Evolutionary conservation across 768 basidiomycete genomes (phyloP).

Genomic region (Leccinum truebloodii): DNA sequence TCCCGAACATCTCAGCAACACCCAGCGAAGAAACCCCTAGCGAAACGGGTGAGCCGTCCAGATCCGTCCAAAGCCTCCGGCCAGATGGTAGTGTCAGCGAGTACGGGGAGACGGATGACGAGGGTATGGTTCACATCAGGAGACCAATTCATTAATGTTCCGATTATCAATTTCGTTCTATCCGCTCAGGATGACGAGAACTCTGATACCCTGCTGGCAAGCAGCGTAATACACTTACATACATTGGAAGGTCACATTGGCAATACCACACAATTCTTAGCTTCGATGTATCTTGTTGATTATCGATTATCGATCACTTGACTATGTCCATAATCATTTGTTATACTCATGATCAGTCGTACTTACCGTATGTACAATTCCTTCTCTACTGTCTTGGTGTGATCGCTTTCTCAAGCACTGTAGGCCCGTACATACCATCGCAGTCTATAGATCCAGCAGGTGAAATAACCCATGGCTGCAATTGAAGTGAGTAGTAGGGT

Average conservation of each 20-base stretch:
- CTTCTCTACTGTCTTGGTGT: not conserved
- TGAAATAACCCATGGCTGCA: not conserved
- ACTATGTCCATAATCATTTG: not conserved
- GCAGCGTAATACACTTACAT: constrained; percentile 19
- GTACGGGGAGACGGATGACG: constrained; percentile 80
- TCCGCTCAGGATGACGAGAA: constrained; percentile 5
- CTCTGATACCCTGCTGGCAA: constrained; percentile 25
- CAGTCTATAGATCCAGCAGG: not conserved
- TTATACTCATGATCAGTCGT: not conserved
- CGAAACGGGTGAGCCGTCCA: constrained; percentile 27
- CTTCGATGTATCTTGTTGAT: not conserved
- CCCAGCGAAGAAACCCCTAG: constrained; percentile 29
- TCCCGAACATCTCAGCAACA: constrained; percentile 31
- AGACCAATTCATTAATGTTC: constrained; percentile 43
- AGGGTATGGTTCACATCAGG: constrained; percentile 78
- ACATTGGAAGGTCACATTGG: constrained; percentile 10
- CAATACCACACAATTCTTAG: constrained; percentile 8
- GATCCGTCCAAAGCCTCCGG: constrained; percentile 37
- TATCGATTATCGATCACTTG: constrained; percentile 5
- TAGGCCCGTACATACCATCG: not conserved
- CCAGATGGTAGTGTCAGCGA: constrained; percentile 63
- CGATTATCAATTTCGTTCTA: constrained; percentile 7
- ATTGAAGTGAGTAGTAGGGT: not conserved
- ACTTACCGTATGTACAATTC: not conserved
- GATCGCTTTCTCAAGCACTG: not conserved